Evolutionary conservation across 768 basidiomycete genomes (phyloP), one percentile per base, ranked within the genome.

Genomic region (Trametes gibbosa): DNA sequence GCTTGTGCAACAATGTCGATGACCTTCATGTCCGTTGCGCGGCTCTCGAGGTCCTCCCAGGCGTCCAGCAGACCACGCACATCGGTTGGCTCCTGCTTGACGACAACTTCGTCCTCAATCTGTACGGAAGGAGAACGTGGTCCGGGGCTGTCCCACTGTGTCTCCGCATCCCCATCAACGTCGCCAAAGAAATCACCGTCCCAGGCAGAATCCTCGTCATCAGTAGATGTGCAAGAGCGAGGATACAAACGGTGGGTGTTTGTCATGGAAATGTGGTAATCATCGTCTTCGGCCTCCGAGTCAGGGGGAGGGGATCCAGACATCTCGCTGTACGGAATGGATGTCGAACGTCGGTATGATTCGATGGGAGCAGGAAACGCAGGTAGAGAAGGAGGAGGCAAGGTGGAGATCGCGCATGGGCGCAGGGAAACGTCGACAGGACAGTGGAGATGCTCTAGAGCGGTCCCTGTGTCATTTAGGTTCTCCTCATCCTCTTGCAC

Each of bases 241-340:
- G 54, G 39, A 24, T 55, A 71, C n/a, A 51, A 32, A 74, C 77
- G 53, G 69, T 75, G 72, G 29, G 69, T 63, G 58, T 76, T 70
- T 1, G 77, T 77, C 81, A 68, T 68, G 37, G 61, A 63, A 46
- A 60, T 64, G 43, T 70, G 68, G 43, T 56, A 65, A 56, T 81
- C 79, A 57, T 84, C 82, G 17, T 80, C 76, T 53, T 86, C 85
- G 60, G 82, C 83, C 57, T 84, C 84, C 3, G 85, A 88, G 64
- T 90, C 87, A 3, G 89, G 89, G 13, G 89, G 89, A 1, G 84
- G 86, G 0, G 89, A 70, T 14, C 57, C 65, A 5, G 66, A 87
- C 13, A 83, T 82, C 45, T 77, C 69, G 41, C 81, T 85, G 68
- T 74, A 77, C 2, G 84, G 74, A 16, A 84, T 72, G 8, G 86